phyloP scores from a whole-genome alignment of 805 yeast species.

The Schwanniomyces occidentalis region DNA sequence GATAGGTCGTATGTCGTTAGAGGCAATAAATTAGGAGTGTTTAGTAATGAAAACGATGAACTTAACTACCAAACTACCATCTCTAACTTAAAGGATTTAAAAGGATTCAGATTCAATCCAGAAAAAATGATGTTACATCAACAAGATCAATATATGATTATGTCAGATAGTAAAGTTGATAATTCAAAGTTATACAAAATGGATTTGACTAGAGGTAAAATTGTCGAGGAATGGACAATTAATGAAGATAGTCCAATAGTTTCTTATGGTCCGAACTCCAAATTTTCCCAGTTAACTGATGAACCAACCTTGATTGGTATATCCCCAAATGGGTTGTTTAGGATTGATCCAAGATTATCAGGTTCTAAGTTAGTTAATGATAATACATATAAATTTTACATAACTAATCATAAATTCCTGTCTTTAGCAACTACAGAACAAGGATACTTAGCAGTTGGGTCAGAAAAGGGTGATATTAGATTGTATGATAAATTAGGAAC shows the following conservation, averaged over 20 bases:
- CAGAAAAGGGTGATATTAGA: slow-evolving; percentile 72
- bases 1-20: slow-evolving; percentile 79
- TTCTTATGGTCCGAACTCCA: slow-evolving; percentile 67
- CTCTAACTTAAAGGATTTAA: slow-evolving; percentile 51
- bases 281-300: slow-evolving; percentile 69
- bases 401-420: slow-evolving; percentile 51
- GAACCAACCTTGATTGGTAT: slow-evolving; percentile 78
- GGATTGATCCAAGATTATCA: slow-evolving; percentile 74
- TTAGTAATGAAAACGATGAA: slow-evolving; percentile 54
- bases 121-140: slow-evolving; percentile 72
- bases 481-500: slow-evolving; percentile 72
- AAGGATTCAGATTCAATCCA: slow-evolving; percentile 55
- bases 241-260: slow-evolving; percentile 49
- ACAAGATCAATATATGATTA: slow-evolving; percentile 66
- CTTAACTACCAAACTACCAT: slow-evolving; percentile 70
- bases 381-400: slow-evolving; percentile 40
- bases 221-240: slow-evolving; percentile 85
- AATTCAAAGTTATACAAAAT: slow-evolving; percentile 57
- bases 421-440: slow-evolving; percentile 68
- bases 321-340: slow-evolving; percentile 64
- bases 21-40: slow-evolving; percentile 79
- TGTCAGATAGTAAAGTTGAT: slow-evolving; percentile 52
- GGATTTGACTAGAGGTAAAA: slow-evolving; percentile 78
- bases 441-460: slow-evolving; percentile 78
- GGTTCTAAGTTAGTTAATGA: slow-evolving; percentile 59